Percentiles rank a stretch among this genome's conserved stretches.
phyloP scores from a whole-genome alignment of 495 filamentous ascomycete species.

The Penicillium angulare region DNA sequence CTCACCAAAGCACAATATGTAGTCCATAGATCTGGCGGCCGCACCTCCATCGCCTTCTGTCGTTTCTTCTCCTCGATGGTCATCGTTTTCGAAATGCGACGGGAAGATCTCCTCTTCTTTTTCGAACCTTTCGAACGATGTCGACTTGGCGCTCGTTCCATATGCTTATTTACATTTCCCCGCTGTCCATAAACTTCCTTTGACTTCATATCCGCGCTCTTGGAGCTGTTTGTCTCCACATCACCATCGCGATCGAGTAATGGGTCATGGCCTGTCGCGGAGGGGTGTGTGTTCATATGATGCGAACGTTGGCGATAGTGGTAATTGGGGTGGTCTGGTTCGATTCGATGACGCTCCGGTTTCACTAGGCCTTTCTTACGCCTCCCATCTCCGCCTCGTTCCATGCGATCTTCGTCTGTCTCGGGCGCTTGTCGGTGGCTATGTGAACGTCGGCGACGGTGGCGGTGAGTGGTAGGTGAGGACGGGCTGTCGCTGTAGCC shows the following conservation, averaged over 20 bases:
- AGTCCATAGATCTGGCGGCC: constrained; percentile 87
- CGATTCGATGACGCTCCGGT: constrained; percentile 81
- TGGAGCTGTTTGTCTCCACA: constrained; percentile 53
- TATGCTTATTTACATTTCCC: constrained; percentile 48
- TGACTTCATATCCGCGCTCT: constrained; percentile 53
- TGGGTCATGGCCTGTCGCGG: constrained; percentile 88
- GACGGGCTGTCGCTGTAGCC: constrained; percentile 46
- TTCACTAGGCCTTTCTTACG: constrained; percentile 84
- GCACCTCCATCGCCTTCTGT: constrained; percentile 65
- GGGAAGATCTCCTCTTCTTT: constrained; percentile 42
- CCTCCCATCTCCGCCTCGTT: constrained; percentile 30
- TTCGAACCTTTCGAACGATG: constrained; percentile 44
- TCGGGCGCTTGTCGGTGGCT: constrained; percentile 31
- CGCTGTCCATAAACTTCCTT: constrained; percentile 38
- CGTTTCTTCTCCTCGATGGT: constrained; percentile 59
- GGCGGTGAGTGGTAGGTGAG: constrained; percentile 34
- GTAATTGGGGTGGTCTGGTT: constrained; percentile 86
- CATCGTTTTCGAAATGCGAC: constrained; percentile 47
- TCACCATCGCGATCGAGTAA: constrained; percentile 69
- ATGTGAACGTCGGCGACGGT: constrained; percentile 36
- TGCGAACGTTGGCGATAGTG: constrained; percentile 79
- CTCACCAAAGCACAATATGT: constrained; percentile 92
- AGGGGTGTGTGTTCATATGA: constrained; percentile 83
- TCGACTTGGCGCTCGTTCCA: constrained; percentile 45
- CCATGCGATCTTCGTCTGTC: constrained; percentile 40